These are phyloP conservation scores for Cylindrodendrum hubeiense DNA, from an alignment of 2,329 filamentous ascomycete genomes.

Conservation along the genomic window DNA sequence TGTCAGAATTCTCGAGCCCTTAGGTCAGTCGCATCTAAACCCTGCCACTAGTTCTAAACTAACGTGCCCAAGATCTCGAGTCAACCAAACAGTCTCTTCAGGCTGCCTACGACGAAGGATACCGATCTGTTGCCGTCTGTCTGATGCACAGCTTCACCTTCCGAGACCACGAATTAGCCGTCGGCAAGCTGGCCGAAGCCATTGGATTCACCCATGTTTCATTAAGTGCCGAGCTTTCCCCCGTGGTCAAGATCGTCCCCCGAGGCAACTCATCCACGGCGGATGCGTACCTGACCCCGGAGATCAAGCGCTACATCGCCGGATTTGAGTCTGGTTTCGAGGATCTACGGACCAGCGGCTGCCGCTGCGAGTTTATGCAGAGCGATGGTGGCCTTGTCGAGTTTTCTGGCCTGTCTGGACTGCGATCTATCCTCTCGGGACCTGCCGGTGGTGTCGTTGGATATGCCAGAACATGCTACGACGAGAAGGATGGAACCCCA, in stretches of 20 bases:
- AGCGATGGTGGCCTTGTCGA: conserved; percentile 80
- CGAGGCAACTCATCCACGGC: conserved; percentile 55
- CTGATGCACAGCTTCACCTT: conserved; percentile 94
- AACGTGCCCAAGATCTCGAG: conserved; percentile 3
- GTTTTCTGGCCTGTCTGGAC: conserved; percentile 82
- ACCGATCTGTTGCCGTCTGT: conserved; percentile 86
- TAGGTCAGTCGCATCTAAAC: conserved; percentile 61
- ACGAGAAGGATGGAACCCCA: conserved; percentile 81
- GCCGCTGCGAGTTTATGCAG: conserved; percentile 94
- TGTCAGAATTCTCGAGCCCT: conserved; percentile 72
- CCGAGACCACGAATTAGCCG: conserved; percentile 81
- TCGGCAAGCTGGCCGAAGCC: conserved; percentile 80
- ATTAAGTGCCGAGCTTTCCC: conserved; percentile 52
- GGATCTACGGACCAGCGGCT: conserved; percentile 72
- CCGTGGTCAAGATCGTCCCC: conserved; percentile 56
- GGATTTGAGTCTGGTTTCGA: conserved; percentile 86
- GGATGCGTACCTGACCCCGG: conserved; percentile 55
- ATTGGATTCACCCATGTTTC: conserved; percentile 82
- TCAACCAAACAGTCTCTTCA: conserved; percentile 55
- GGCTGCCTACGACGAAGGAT: conserved; percentile 71
- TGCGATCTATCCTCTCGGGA: conserved; percentile 86
- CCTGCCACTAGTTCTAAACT: not conserved
- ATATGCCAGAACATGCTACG: conserved; percentile 90
- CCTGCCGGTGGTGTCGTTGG: conserved; percentile 91
- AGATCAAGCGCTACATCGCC: conserved; percentile 62